Base-by-base conservation (phyloP, 2,329 filamentous ascomycete genomes). In the Graphiopsis chlorocephala region DNA sequence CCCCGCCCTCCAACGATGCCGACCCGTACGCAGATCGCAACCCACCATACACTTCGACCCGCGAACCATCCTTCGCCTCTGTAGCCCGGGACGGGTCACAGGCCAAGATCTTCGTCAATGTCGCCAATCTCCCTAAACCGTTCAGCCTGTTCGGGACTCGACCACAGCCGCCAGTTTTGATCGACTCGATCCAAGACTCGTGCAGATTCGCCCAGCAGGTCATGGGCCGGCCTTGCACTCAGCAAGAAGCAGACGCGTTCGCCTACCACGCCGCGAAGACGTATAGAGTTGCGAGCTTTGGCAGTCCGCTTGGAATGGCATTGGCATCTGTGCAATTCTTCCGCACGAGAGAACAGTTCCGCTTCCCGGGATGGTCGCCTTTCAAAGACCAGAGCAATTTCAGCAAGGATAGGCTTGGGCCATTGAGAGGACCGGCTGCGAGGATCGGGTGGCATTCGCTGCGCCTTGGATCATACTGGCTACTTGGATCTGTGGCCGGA, bases 281-380 rank as follows among this genome's bases (percentile, higher is more conserved):
- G 5, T 69, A 80, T 35, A 70, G 76, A 42, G 74, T 74, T 5
- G 76, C 75, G 11, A 78, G 74, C 20, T 81, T 78, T 65, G 79
- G 77, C 33, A 67, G 74, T 1, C 75, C 77, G 0, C 59, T 73
- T 0, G 80, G 80, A 4, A 70, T 72, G 14, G 66, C 68, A 1
- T 63, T 72, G 0, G 80, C 75, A 1, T 66, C 66, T 1, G 74
- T 71, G n/a, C 68, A 75, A 57, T 77, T 73, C 65, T 79, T 76
- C 38, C 70, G 70, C 1, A 78, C 76, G 1, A 70, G 71, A 61
- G 68, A 65, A n/a, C 73, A 67, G 20, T 77, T 74, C 65, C 72
- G 75, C 12, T 82, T 81, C 60, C 81, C 80, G 3, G 76, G 79
- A 42, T 80, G 74, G 53, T 74, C 75, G 55, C 79, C 80, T 0